These are phyloP conservation scores for Magnolia officinalis DNA, from an alignment of 164 flowering plant species.

Conservation along the genomic window DNA sequence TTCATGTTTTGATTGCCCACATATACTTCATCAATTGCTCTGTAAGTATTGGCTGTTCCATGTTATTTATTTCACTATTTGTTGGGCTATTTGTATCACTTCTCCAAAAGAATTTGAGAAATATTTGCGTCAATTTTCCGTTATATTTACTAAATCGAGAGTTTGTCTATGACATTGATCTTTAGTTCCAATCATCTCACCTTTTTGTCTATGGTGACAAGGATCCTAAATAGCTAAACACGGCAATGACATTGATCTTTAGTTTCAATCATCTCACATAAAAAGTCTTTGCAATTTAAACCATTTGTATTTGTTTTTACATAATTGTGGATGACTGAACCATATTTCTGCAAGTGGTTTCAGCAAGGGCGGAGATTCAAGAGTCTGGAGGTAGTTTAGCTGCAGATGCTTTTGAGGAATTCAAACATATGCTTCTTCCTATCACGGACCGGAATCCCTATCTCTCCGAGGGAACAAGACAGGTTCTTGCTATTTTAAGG, in stretches of 20 bases:
- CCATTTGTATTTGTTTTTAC: background rate
- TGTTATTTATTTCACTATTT: background rate
- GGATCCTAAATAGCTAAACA: too few relatives aligned
- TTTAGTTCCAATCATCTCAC: background rate
- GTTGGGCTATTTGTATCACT: background rate
- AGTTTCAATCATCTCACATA: background rate
- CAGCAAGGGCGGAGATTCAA: constrained; percentile 54
- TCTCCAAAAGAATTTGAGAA: too few relatives aligned
- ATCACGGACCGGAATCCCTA: constrained; percentile 78
- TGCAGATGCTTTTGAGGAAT: constrained; percentile 54
- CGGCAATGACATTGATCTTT: background rate
- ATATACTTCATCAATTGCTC: background rate
- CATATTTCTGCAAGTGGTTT: background rate
- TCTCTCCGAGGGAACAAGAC: constrained; percentile 93
- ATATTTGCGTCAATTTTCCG: background rate
- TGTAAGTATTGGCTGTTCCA: background rate
- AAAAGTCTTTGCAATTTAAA: background rate
- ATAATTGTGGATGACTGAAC: background rate
- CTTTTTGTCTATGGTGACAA: too few relatives aligned
- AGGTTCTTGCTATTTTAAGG: constrained; percentile 37
- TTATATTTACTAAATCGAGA: background rate
- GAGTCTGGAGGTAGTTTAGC: constrained; percentile 47
- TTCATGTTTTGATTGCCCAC: background rate
- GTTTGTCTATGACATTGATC: background rate
- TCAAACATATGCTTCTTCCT: constrained; percentile 87